Base-by-base conservation (phyloP, 345 rosid genomes). In the Alliaria petiolata region DNA sequence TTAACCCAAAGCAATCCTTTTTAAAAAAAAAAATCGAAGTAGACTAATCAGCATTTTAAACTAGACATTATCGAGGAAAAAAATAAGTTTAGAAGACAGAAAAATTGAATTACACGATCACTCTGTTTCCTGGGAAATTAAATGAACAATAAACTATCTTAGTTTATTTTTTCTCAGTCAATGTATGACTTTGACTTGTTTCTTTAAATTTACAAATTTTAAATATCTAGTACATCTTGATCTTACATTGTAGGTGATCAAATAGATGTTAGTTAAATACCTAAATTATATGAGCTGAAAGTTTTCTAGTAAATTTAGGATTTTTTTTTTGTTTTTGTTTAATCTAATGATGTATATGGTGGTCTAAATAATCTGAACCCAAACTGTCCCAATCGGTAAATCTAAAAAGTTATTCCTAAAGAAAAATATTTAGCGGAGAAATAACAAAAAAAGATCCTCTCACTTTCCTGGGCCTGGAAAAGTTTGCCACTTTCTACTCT, bases 311-410 rank as follows among this genome's bases (percentile, higher is more conserved):
- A 47, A 30, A 6, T 1, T 25, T n/a, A n/a, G n/a, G n/a, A n/a
- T 36, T 40, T 42, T 3, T 33, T 15, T 8, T 40, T 16, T 5
- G 25, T 22, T 22, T 22, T 22, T 22, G 25, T 22, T 22, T 1
- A 22, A n/a, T n/a, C n/a, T n/a, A 60, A 40, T 40, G 35, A 60
- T 38, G 33, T 19, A 22, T n/a, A n/a, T n/a, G n/a, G n/a, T n/a
- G n/a, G n/a, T n/a, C n/a, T n/a, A n/a, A n/a, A n/a, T n/a, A n/a
- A n/a, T 42, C 45, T 17, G 61, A 72, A 77, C 76, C 38, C 4
- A 65, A 49, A 63, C 62, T 72, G 81, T 83, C 86, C 8, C 69
- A 52, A 59, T 83, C 86, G 25, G 34, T 35, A 69, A 78, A 71
- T 63, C 74, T 67, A 22, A 16, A 54, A 66, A 55, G 59, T 43